Evolutionary conservation across 2,329 filamentous ascomycete genomes (phyloP), one percentile per base, ranked within the genome.

Genomic region (Sclerotinia subarctica): DNA sequence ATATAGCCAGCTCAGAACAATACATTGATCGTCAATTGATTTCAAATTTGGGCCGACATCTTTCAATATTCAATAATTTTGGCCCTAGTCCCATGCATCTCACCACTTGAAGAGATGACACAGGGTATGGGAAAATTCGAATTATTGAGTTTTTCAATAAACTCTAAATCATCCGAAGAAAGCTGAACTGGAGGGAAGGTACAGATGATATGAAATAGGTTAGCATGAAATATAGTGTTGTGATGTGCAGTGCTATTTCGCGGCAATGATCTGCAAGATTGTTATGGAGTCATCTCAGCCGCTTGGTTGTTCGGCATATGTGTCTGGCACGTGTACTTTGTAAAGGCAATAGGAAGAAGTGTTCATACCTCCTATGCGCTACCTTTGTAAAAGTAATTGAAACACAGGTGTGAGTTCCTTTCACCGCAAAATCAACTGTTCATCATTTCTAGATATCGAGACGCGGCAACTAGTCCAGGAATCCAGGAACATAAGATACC

Each of bases 181-280:
- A 42, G 38, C 38, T 42, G 38, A 35, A 32, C 11, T 56, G 19
- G 19, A 2, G 21, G 11, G 10, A 54, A 54, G 52, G 52, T 35
- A 19, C 29, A 35, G 35, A n/a, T 29, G 53, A 56, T 35, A 21
- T 56, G 6, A 21, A 5, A 3, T 15, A 17, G 19, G 13, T 56
- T 51, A 24, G 29, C 29, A 56, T 35, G 13, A 5, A 15, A n/a
- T 56, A 56, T 56, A 56, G 53, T 26, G 53, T 56, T 35, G 53
- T 56, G 53, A 56, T 56, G 29, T 56, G 53, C 53, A 56, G 29
- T 26, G 53, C 53, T 56, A 35, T 35, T 54, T 54, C 26, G n/a
- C 32, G 32, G 26, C 13, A 21, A 35, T 19, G 11, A 54, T 35
- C 19, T 21, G 11, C 19, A 56, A 35, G 10, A n/a, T 56, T 35